Conservation (phyloP, 176 grass and related monocot species). For the Metroxylon sagu region DNA sequence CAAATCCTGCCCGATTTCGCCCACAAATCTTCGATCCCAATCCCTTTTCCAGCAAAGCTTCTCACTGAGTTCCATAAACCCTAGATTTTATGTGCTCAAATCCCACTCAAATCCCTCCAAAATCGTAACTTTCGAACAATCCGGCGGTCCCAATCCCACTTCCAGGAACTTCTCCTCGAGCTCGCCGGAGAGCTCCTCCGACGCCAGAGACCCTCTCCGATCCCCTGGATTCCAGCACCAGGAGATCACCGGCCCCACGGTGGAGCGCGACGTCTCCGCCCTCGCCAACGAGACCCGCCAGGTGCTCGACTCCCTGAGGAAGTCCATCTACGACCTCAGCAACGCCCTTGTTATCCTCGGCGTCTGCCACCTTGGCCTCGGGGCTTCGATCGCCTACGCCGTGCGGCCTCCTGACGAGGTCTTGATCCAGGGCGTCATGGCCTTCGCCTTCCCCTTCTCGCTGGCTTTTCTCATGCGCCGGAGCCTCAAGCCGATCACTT, state of each 20-base stretch:
- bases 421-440: slow-evolving; percentile 47
- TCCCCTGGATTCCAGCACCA: slow-evolving; percentile 47
- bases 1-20: slow-evolving; percentile 14
- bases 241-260: slow-evolving; percentile 90
- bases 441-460: slow-evolving; percentile 79
- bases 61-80: neutral
- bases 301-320: slow-evolving; percentile 52
- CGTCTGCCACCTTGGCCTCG: slow-evolving; percentile 52
- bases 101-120: neutral
- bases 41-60: neutral
- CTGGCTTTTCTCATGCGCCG: slow-evolving; percentile 64
- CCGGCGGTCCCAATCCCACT: neutral
- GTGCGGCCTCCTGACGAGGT: slow-evolving; percentile 41
- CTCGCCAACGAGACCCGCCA: slow-evolving; percentile 73
- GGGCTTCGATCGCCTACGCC: slow-evolving; percentile 50
- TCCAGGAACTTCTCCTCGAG: slow-evolving; percentile 11
- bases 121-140: no score
- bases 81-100: neutral
- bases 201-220: neutral
- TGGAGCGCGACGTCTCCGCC: slow-evolving; percentile 68
- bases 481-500: slow-evolving; percentile 68
- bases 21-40: slow-evolving; percentile 21
- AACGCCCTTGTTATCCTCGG: slow-evolving; percentile 50
- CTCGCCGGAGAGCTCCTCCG: neutral
- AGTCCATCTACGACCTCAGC: slow-evolving; percentile 56